A percentile compares a stretch with the other conserved stretches of the same genome.
These are phyloP conservation scores for Protea cynaroides DNA, from an alignment of 164 flowering plant species.

Conservation along the genomic window DNA sequence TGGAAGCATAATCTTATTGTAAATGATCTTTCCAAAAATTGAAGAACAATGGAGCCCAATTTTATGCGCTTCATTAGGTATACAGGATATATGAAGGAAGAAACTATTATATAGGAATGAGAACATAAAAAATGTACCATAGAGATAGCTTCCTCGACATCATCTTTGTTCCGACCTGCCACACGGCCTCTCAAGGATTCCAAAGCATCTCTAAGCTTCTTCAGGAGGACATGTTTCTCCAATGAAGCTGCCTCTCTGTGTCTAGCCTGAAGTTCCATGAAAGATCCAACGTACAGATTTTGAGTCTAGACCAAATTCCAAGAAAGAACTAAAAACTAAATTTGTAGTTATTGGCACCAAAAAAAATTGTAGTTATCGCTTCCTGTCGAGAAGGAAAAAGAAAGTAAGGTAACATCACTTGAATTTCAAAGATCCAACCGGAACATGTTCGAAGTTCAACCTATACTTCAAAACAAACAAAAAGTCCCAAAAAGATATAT, in stretches of 20 bases:
- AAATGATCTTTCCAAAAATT: background rate
- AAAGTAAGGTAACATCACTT: no score
- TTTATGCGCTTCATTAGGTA: no score
- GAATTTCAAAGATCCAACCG: no score
- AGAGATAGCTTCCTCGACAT: conserved; percentile 87
- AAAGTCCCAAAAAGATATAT: background rate
- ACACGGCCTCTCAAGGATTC: conserved; percentile 85
- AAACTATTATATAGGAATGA: no score
- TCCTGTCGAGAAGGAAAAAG: background rate
- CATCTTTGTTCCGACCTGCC: conserved; percentile 83
- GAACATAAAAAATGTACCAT: conserved; percentile 50
- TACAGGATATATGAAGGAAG: no score
- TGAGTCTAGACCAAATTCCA: no score
- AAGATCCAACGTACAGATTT: background rate
- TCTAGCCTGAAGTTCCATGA: conserved; percentile 55
- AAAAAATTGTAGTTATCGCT: background rate
- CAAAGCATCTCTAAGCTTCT: conserved; percentile 93
- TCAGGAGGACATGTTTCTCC: conserved; percentile 91
- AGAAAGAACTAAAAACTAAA: background rate
- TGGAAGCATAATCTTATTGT: no score
- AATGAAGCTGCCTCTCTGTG: conserved; percentile 75
- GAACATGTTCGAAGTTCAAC: no score
- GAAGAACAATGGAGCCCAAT: background rate
- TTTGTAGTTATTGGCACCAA: background rate
- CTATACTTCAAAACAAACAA: no score